Base-by-base conservation (phyloP, 441 rosid genomes). In the Brassica balearica region DNA sequence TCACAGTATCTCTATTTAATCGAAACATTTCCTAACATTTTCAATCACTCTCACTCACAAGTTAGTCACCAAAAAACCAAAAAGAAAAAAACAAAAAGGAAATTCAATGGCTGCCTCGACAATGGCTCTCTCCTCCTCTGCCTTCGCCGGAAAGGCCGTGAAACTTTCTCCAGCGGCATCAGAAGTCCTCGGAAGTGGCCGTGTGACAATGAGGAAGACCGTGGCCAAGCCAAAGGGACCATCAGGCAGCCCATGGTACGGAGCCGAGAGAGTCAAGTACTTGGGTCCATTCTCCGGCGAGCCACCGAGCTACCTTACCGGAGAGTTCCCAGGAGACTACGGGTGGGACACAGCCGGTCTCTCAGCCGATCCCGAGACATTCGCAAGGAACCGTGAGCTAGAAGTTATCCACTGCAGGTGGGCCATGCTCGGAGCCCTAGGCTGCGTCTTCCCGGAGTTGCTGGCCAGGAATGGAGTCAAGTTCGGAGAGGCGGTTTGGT, bases 341-440 rank as follows among this genome's bases (percentile, higher is more conserved):
- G 93, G 93, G 2, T 91, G 93, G 96, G 93, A 91, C 89, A 89
- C 96, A 0, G 93, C 93, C 0, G 93, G 96, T 6, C 91, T 91
- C 29, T 89, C 94, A 0, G 94, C 96, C 15, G 94, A 91, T 66
- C 93, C 92, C 0, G 93, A 88, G 81, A 91, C 96, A 27, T 91
- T 91, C 1, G 93, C 93, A 19, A 88, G 81, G 86, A 91, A 91
- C 87, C 89, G 93, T 36, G 90, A 84, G 82, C 88, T 85, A 23
- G 89, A 84, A 80, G 88, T 88, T 29, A 87, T 86, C 80, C 88
- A 89, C 71, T 34, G 60, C 23, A 84, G 89, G 66, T 87, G 89
- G 89, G 85, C 87, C 29, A 86, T 86, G 90, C 85, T 88, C 0
- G 88, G 87, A 5, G 92, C 86, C 59, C 76, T 84, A 43, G 92